Evolutionary conservation across 768 basidiomycete genomes (phyloP), one percentile per base, ranked within the genome.

Genomic region (Russula olivacea): DNA sequence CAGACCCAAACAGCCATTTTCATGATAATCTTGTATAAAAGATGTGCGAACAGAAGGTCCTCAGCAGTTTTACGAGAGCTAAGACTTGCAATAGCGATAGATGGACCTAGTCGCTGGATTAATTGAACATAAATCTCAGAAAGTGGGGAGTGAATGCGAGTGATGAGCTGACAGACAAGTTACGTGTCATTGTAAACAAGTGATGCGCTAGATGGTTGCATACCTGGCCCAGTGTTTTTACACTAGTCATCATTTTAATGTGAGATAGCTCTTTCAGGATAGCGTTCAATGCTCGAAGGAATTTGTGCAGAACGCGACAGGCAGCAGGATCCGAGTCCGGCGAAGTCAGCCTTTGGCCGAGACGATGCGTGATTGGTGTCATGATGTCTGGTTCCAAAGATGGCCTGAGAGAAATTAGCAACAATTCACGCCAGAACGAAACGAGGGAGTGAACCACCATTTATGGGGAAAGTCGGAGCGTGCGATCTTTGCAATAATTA

Each of bases 1-100:
- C 89, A 93, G 14, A 86, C 71, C 89, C 90, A 94, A 34, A 81
- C 66, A 11, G 82, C 80, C 72, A 90, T 79, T 69, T 86, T 91
- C 14, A 79, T 74, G 49, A 94, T 75, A 67, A 83, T 85, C 72
- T 95, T 93, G 77, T 86, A 91, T 4, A 85, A 74, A 19, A 93
- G 73, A 70, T 93, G 86, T 2, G 83, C 82, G 17, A 90, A 66
- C 68, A 75, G 76, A 43, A 90, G 71, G 56, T 78, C 80, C 61
- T 83, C 70, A 41, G 74, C 66, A 58, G 79, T 75, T 69, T 75
- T 70, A 69, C 76, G 70, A 65, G 72, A 66, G 68, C 65, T 61
- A 68, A 83, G 66, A 69, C 75, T 71, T 30, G 71, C 64, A 14
- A 73, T 71, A 25, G 67, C 68, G 30, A 84, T 65, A 2, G 55